A percentile compares a stretch with the other conserved stretches of the same genome.
Evolutionary conservation across 2,329 filamentous ascomycete species (phyloP).

Genomic region (Aspergillus neoniger): DNA sequence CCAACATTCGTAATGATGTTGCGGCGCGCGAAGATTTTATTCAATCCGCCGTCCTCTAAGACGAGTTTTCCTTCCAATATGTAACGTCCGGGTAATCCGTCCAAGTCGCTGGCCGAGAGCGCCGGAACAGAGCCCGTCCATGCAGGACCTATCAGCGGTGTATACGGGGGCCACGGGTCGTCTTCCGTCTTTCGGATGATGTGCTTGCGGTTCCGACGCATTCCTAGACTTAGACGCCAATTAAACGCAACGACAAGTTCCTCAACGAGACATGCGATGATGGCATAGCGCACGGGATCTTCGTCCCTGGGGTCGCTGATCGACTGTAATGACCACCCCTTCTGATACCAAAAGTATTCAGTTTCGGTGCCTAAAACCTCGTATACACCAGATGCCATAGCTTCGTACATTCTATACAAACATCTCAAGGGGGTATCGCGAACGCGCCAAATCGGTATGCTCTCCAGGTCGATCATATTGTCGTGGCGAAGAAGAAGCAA

Average conservation of each 20-base stretch:
- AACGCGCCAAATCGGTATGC: slow-evolving; percentile 10
- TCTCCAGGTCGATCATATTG: slow-evolving; percentile 21
- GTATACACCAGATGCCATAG: background rate
- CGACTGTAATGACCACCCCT: background rate
- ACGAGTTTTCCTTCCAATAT: slow-evolving; percentile 24
- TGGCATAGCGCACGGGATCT: slow-evolving; percentile 8
- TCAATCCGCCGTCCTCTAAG: slow-evolving; percentile 23
- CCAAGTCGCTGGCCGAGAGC: slow-evolving; percentile 16
- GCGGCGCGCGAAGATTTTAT: slow-evolving; percentile 23
- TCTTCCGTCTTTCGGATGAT: slow-evolving; percentile 25
- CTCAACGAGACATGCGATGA: slow-evolving; percentile 13
- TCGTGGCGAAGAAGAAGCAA: slow-evolving; percentile 12
- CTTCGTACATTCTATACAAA: slow-evolving; percentile 11
- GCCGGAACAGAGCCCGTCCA: slow-evolving; percentile 22
- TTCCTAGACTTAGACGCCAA: slow-evolving; percentile 5
- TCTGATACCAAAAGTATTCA: slow-evolving; percentile 11
- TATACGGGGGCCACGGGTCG: slow-evolving; percentile 27
- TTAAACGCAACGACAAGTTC: slow-evolving; percentile 11
- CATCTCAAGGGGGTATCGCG: slow-evolving; percentile 10
- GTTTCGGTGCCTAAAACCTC: slow-evolving; percentile 7
- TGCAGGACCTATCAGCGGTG: slow-evolving; percentile 18
- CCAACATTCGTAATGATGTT: slow-evolving; percentile 32
- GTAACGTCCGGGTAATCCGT: slow-evolving; percentile 12
- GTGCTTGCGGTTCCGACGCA: slow-evolving; percentile 21
- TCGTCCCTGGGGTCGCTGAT: slow-evolving; percentile 9